A percentile compares a stretch with the other conserved stretches of the same genome.
Conservation (phyloP, 2,329 filamentous ascomycete genomes). For the Trichoderma arundinaceum region DNA sequence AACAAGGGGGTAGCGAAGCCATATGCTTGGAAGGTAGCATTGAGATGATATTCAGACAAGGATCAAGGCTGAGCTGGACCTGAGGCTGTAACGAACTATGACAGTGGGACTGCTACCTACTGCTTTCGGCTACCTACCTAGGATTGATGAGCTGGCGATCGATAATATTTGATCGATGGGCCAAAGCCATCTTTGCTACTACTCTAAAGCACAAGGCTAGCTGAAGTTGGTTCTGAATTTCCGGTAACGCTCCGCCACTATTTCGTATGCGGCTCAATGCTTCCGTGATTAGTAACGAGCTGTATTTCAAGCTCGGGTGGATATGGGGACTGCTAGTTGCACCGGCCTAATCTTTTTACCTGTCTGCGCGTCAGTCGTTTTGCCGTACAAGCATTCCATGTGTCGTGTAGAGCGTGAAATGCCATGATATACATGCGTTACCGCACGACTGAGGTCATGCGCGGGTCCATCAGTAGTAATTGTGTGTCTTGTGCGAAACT, state of each 20-base stretch:
- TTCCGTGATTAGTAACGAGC: not conserved
- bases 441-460: not conserved
- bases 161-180: too few species aligned
- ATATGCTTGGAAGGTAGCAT: not conserved
- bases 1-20: not conserved
- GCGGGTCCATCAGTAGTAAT: too few species aligned
- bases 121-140: not conserved
- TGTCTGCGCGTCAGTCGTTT: not conserved
- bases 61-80: not conserved
- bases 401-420: not conserved
- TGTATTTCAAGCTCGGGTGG: not conserved
- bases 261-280: not conserved
- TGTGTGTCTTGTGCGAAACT: too few species aligned
- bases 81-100: not conserved
- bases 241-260: conserved; percentile 2
- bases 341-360: not conserved
- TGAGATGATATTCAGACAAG: not conserved
- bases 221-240: conserved; percentile 6
- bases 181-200: not conserved
- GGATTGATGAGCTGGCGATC: too few species aligned
- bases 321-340: not conserved
- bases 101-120: not conserved
- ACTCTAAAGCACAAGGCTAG: not conserved
- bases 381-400: not conserved
- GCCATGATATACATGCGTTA: not conserved